Evolutionary conservation across 805 yeast species (phyloP).

Genomic region (Wickerhamiella dianesei): DNA sequence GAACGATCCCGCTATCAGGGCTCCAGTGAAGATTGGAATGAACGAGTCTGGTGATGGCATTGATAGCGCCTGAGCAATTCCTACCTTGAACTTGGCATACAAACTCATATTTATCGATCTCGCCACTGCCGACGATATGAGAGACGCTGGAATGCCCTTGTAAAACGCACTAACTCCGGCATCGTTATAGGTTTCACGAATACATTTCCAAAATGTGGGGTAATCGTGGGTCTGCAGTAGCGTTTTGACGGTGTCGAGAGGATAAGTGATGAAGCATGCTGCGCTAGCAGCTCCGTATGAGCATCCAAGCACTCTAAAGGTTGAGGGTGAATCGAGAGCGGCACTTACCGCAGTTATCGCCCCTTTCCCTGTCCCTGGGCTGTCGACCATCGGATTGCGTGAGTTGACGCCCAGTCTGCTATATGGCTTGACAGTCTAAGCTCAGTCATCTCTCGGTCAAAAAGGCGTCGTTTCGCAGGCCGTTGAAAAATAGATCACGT

Average conservation of each 20-base stretch:
- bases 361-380: not conserved
- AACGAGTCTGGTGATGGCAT: slow-evolving; percentile 8
- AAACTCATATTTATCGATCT: slow-evolving; percentile 20
- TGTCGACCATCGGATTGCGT: not conserved
- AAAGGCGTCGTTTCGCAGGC: not conserved
- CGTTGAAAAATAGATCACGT: not conserved
- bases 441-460: not conserved
- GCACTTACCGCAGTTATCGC: not conserved
- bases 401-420: not conserved
- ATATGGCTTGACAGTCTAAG: not conserved
- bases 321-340: not conserved
- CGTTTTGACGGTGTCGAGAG: slow-evolving; percentile 76
- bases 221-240: slow-evolving; percentile 70
- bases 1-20: slow-evolving; percentile 51
- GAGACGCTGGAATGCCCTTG: slow-evolving; percentile 64
- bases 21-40: slow-evolving; percentile 31
- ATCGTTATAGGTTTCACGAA: slow-evolving; percentile 35
- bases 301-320: slow-evolving; percentile 11
- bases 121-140: slow-evolving; percentile 39
- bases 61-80: slow-evolving; percentile 10
- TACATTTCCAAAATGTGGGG: slow-evolving; percentile 43
- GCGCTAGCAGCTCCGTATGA: slow-evolving; percentile 18
- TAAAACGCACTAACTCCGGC: slow-evolving; percentile 65
- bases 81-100: slow-evolving; percentile 14
- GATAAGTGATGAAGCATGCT: slow-evolving; percentile 48